Percentiles rank a stretch among this genome's conserved stretches.
These are phyloP conservation scores for Moesziomyces aphidis DNA, from an alignment of 1,284 basidiomycete species.

Conservation along the genomic window DNA sequence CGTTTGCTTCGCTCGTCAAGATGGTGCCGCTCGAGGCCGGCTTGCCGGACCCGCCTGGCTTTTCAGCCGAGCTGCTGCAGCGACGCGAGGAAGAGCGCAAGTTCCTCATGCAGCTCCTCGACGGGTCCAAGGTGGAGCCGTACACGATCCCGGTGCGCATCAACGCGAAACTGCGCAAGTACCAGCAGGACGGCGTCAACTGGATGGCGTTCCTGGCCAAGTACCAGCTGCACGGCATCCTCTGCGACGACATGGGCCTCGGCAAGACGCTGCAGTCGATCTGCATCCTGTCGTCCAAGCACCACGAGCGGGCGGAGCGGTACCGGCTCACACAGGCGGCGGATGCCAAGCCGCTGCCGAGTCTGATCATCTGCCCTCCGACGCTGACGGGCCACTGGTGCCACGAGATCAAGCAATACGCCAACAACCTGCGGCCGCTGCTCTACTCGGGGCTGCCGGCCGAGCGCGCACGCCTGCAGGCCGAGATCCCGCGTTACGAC, in stretches of 20 bases:
- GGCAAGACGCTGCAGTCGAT: slow-evolving; percentile 99
- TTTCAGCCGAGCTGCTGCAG: slow-evolving; percentile 88
- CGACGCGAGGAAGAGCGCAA: slow-evolving; percentile 81
- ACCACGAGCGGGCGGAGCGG: slow-evolving; percentile 83
- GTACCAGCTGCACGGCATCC: slow-evolving; percentile 90
- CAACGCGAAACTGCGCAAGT: slow-evolving; percentile 94
- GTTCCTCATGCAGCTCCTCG: slow-evolving; percentile 92
- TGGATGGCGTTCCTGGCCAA: slow-evolving; percentile 95
- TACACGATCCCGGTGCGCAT: slow-evolving; percentile 89
- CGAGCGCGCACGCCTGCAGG: slow-evolving; percentile 76
- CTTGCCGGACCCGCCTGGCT: slow-evolving; percentile 91
- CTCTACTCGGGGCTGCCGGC: slow-evolving; percentile 91
- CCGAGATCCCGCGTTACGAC: slow-evolving; percentile 71
- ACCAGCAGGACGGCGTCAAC: slow-evolving; percentile 98
- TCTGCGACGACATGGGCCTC: slow-evolving; percentile 99
- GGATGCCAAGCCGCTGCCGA: slow-evolving; percentile 88
- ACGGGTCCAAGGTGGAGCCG: slow-evolving; percentile 82
- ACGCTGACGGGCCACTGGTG: slow-evolving; percentile 98
- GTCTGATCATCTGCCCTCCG: slow-evolving; percentile 94
- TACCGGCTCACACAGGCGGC: slow-evolving; percentile 78
- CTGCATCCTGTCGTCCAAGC: slow-evolving; percentile 94
- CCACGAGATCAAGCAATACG: slow-evolving; percentile 95
- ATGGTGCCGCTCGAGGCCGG: slow-evolving; percentile 98
- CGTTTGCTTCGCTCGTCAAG: slow-evolving; percentile 97
- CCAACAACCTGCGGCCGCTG: slow-evolving; percentile 84